Conservation (phyloP, 2,329 filamentous ascomycete species). For the Arthrobotrys musiformis region DNA sequence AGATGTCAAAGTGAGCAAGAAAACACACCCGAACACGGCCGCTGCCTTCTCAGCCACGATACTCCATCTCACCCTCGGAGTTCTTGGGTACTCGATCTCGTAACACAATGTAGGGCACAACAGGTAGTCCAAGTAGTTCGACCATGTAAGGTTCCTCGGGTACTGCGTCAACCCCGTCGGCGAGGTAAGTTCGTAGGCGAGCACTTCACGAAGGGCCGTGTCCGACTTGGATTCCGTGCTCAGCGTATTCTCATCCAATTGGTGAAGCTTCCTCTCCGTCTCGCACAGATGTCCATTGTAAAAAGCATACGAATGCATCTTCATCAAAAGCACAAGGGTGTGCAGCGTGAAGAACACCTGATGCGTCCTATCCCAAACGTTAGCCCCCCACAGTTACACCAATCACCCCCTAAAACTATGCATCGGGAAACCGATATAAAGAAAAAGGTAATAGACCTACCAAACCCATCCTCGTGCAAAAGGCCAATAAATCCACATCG, state of each 20-base stretch:
- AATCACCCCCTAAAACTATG: not conserved
- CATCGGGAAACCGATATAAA: not conserved
- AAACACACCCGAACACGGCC: slow-evolving; percentile 92
- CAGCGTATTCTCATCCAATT: slow-evolving; percentile 75
- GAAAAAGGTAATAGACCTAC: slow-evolving; percentile 46
- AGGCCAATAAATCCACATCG: slow-evolving; percentile 83
- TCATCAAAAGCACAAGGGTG: slow-evolving; percentile 92
- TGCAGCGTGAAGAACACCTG: slow-evolving; percentile 95
- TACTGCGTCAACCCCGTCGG: slow-evolving; percentile 90
- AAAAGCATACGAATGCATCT: slow-evolving; percentile 98
- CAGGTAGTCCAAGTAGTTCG: slow-evolving; percentile 86
- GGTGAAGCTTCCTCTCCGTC: slow-evolving; percentile 80
- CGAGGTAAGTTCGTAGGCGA: slow-evolving; percentile 90
- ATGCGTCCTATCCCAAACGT: slow-evolving; percentile 73
- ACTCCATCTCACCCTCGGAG: slow-evolving; percentile 76
- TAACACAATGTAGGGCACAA: slow-evolving; percentile 97
- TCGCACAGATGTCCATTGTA: slow-evolving; percentile 96
- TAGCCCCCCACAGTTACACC: not conserved
- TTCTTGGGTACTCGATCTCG: slow-evolving; percentile 94
- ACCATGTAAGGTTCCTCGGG: slow-evolving; percentile 83
- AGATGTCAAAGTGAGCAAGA: slow-evolving; percentile 86
- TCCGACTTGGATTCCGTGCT: slow-evolving; percentile 67
- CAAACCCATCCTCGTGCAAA: slow-evolving; percentile 88
- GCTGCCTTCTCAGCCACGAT: slow-evolving; percentile 85
- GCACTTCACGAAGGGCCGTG: slow-evolving; percentile 79